phyloP scores from a whole-genome alignment of 768 basidiomycete species.

The Lentinula guzmanii region DNA sequence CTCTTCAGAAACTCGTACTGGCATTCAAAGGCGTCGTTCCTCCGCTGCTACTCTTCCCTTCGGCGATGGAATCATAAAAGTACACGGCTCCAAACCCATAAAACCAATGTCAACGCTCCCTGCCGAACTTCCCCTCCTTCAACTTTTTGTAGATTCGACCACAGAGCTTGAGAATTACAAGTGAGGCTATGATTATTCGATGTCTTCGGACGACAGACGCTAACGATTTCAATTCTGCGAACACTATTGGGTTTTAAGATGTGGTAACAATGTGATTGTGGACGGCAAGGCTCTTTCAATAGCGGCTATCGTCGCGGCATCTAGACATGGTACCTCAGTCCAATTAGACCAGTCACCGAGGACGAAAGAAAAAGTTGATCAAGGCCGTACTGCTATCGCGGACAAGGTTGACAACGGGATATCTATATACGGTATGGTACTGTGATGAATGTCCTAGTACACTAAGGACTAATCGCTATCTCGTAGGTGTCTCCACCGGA shows the following conservation, averaged over 20 bases:
- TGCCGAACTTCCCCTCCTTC: constrained; percentile 29
- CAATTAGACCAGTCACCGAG: constrained; percentile 41
- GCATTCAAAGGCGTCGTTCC: constrained; percentile 8
- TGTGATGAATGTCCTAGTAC: neutral
- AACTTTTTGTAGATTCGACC: constrained; percentile 51
- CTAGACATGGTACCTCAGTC: constrained; percentile 55
- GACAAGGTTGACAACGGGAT: constrained; percentile 47
- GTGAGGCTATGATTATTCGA: constrained; percentile 27
- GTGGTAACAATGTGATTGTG: constrained; percentile 56
- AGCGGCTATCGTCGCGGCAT: constrained; percentile 70
- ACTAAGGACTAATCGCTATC: neutral
- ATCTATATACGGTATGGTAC: neutral
- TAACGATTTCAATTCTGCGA: constrained; percentile 7
- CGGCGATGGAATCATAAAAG: constrained; percentile 1
- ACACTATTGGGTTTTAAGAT: constrained; percentile 27
- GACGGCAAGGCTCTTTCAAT: constrained; percentile 71
- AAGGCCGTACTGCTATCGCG: constrained; percentile 57
- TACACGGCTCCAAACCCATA: neutral
- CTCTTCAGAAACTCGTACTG: constrained; percentile 21
- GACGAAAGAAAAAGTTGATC: constrained; percentile 48
- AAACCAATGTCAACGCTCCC: neutral
- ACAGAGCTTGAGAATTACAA: constrained; percentile 61
- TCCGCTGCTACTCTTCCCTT: constrained; percentile 4
- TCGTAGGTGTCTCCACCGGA: constrained; percentile 35
- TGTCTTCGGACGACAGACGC: neutral